Percentiles rank a stretch among this genome's conserved stretches.
phyloP scores from a whole-genome alignment of 805 yeast genomes.

The Suhomyces sp. region DNA sequence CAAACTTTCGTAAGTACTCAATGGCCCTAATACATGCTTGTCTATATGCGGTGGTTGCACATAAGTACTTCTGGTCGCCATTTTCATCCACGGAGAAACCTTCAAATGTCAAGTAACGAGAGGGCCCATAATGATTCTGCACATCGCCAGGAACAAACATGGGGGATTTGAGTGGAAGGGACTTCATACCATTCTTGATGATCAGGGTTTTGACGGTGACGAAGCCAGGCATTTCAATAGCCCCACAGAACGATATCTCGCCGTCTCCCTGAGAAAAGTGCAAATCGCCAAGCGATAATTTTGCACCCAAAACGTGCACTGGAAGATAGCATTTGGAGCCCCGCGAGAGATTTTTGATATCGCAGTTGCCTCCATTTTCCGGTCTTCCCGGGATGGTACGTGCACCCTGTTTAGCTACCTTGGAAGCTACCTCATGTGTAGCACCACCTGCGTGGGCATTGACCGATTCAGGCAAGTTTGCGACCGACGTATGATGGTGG shows the following conservation, averaged over 20 bases:
- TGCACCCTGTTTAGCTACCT: slow-evolving; percentile 43
- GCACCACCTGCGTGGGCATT: slow-evolving; percentile 44
- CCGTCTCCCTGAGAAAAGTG: slow-evolving; percentile 56
- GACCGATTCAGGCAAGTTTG: slow-evolving; percentile 37
- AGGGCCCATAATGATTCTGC: slow-evolving; percentile 47
- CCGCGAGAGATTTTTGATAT: slow-evolving; percentile 47
- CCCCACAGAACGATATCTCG: slow-evolving; percentile 53
- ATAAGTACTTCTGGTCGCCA: slow-evolving; percentile 45
- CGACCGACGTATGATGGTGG: slow-evolving; percentile 33
- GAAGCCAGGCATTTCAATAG: slow-evolving; percentile 51
- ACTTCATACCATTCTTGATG: slow-evolving; percentile 42
- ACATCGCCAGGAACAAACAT: slow-evolving; percentile 50
- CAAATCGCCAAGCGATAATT: slow-evolving; percentile 47
- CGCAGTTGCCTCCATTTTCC: slow-evolving; percentile 55
- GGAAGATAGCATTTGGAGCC: slow-evolving; percentile 51
- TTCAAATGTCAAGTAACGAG: slow-evolving; percentile 49
- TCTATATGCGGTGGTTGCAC: slow-evolving; percentile 50
- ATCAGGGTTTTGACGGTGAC: slow-evolving; percentile 42
- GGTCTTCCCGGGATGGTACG: slow-evolving; percentile 54
- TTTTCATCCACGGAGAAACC: slow-evolving; percentile 51
- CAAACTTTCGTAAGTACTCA: slow-evolving; percentile 48
- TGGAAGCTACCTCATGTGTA: slow-evolving; percentile 21
- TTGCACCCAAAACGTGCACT: slow-evolving; percentile 46
- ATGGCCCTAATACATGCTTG: slow-evolving; percentile 49
- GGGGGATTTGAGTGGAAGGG: slow-evolving; percentile 42